A percentile compares a stretch with the other conserved stretches of the same genome.
These are phyloP conservation scores for Xanthoconium separans DNA, from an alignment of 1,284 basidiomycete genomes.

Conservation along the genomic window DNA sequence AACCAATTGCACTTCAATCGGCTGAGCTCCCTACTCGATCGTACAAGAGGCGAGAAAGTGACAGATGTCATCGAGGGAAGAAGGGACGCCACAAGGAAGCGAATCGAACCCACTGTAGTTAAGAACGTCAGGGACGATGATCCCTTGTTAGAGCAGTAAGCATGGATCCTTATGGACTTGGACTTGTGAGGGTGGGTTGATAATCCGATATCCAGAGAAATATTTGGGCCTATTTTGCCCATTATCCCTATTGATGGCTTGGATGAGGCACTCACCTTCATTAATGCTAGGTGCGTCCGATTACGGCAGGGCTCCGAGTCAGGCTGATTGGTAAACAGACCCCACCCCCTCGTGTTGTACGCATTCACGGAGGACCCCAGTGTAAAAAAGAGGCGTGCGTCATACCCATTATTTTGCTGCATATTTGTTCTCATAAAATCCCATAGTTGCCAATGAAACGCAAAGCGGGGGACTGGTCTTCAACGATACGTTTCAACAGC, in stretches of 20 bases:
- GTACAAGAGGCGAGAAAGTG: conserved; percentile 56
- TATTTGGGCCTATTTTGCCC: conserved; percentile 70
- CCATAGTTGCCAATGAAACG: conserved; percentile 46
- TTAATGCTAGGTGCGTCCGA: conserved; percentile 42
- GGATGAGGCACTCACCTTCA: conserved; percentile 35
- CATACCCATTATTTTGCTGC: neutral
- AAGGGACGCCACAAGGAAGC: conserved; percentile 35
- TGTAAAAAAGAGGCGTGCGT: conserved; percentile 24
- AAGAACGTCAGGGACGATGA: conserved; percentile 20
- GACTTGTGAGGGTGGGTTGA: neutral
- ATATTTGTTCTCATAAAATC: neutral
- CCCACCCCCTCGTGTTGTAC: conserved; percentile 31
- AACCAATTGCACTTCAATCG: conserved; percentile 24
- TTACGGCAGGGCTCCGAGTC: neutral
- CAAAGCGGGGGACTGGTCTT: conserved; percentile 50
- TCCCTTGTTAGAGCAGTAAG: conserved; percentile 30
- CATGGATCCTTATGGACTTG: neutral
- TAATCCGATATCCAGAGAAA: conserved; percentile 39
- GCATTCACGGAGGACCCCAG: conserved; percentile 30
- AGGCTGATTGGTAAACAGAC: conserved; percentile 14
- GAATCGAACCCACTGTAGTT: conserved; percentile 27
- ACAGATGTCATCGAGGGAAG: conserved; percentile 46
- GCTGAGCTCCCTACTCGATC: conserved; percentile 40
- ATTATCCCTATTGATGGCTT: conserved; percentile 57
- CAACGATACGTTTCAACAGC: conserved; percentile 53